phyloP scores from a whole-genome alignment of 2,329 filamentous ascomycete species.

The Aspergillus tanneri region DNA sequence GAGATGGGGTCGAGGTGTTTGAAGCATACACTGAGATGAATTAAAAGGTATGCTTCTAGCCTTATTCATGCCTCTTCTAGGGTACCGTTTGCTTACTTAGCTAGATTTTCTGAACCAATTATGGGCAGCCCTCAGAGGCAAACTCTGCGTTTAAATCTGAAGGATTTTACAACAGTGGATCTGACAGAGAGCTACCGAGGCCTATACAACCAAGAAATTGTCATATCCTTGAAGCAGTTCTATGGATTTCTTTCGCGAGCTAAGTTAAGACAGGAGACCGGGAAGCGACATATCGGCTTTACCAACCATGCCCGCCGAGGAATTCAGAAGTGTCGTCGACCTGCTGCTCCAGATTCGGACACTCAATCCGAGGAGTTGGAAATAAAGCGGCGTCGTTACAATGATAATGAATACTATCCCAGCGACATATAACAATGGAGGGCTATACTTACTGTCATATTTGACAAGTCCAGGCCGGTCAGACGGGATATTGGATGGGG shows the following conservation, averaged over 20 bases:
- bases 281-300: background rate
- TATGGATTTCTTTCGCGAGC: background rate
- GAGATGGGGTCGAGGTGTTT: background rate
- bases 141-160: background rate
- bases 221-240: background rate
- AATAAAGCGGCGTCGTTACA: background rate
- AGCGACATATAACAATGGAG: too few relatives aligned
- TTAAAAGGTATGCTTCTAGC: background rate
- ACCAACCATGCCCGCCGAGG: background rate
- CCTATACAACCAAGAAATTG: background rate
- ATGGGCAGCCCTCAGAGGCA: background rate
- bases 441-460: too few relatives aligned
- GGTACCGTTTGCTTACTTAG: background rate
- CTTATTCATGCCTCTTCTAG: too few relatives aligned
- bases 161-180: background rate
- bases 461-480: too few relatives aligned
- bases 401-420: background rate
- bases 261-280: background rate
- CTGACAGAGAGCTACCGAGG: background rate
- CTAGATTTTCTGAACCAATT: background rate
- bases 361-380: background rate
- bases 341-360: background rate
- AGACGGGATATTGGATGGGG: too few relatives aligned
- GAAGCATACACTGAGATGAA: background rate
- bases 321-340: slow-evolving; percentile 1